Evolutionary conservation across 169 alveolate species (phyloP).

Genomic region (Eimeria necatrix): DNA sequence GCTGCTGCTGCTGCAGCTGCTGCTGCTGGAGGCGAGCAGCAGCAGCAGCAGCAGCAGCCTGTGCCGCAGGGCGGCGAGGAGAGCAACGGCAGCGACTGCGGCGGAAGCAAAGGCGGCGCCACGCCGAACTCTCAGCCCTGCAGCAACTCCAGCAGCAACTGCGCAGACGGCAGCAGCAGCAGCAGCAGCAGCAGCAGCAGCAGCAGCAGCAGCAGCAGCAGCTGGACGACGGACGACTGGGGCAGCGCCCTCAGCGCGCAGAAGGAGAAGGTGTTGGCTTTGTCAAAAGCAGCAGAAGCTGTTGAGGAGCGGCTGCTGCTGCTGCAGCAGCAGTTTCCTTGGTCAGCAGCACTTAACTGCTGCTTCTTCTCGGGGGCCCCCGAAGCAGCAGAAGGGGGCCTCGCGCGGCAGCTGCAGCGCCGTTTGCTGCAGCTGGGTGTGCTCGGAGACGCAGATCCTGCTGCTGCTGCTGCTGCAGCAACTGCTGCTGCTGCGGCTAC

Average conservation of each 20-base stretch:
- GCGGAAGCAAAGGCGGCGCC: conserved; percentile 1
- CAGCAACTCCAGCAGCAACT: not conserved
- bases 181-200: conserved; percentile 49
- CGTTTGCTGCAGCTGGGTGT: conserved; percentile 45
- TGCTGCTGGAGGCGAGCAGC: not conserved
- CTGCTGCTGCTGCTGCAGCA: not conserved
- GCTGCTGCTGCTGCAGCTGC: conserved; percentile 17
- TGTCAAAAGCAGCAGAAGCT: conserved; percentile 2
- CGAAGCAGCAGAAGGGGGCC: conserved; percentile 20
- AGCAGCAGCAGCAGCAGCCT: not conserved
- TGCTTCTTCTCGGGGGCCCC: conserved; percentile 32
- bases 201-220: conserved; percentile 29
- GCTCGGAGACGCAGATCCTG: not conserved
- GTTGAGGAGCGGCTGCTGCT: not conserved
- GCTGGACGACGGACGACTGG: not conserved
- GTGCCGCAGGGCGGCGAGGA: not conserved
- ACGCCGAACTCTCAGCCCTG: too few species aligned
- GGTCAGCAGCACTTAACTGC: conserved; percentile 11
- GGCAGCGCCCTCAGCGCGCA: not conserved
- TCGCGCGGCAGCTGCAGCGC: conserved; percentile 8
- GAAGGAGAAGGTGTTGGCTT: not conserved
- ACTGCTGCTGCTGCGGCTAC: not conserved
- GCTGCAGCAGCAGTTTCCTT: conserved; percentile 48
- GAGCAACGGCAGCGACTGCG: conserved; percentile 5
- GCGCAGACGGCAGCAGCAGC: not conserved